Evolutionary conservation across 2,329 filamentous ascomycete genomes (phyloP).

Genomic region (Teratosphaeria zuluensis): DNA sequence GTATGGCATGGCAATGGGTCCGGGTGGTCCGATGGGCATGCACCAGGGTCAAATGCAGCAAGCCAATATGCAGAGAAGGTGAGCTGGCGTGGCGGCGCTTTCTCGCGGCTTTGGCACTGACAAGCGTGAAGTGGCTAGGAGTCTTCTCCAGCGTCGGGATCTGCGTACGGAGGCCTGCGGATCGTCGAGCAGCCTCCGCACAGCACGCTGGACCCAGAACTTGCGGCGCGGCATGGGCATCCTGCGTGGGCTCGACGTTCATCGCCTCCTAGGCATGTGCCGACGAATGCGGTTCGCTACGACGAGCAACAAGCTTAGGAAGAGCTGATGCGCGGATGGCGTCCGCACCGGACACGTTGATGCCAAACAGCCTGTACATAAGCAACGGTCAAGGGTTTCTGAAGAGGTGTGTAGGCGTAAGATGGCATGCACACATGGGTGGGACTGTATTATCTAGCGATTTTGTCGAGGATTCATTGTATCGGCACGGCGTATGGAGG

Average conservation of each 20-base stretch:
- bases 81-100: constrained; percentile 4
- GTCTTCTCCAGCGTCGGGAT: neutral
- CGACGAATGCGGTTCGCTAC: no score
- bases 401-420: neutral
- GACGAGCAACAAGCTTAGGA: neutral
- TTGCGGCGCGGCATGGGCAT: neutral
- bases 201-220: neutral
- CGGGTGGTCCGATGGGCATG: constrained; percentile 19
- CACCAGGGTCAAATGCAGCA: constrained; percentile 23
- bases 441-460: neutral
- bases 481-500: neutral
- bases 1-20: constrained; percentile 37
- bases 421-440: neutral
- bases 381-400: neutral
- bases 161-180: neutral
- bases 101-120: neutral
- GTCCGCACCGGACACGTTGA: neutral
- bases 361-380: neutral
- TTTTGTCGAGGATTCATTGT: neutral
- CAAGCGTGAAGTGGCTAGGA: neutral
- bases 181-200: neutral
- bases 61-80: constrained; percentile 27
- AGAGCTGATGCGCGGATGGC: neutral
- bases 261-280: no score
- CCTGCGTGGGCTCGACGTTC: neutral